These are phyloP conservation scores for Nemophila menziesii DNA, from an alignment of 257 asterid genomes.

Conservation along the genomic window DNA sequence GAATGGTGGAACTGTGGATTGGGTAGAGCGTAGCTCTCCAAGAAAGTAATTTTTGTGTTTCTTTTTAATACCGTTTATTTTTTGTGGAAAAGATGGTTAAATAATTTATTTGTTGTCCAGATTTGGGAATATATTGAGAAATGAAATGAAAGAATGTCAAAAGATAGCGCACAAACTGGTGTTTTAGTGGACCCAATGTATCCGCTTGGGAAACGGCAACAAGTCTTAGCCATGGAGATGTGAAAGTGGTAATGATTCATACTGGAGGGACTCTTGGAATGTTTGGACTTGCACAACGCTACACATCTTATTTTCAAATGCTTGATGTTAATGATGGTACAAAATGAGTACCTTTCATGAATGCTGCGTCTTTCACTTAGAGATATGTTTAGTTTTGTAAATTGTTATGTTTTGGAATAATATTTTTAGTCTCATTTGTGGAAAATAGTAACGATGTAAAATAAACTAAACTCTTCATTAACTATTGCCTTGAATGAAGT, in stretches of 20 bases:
- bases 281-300: conserved; percentile 86
- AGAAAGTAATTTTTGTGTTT: conserved; percentile 46
- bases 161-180: conserved; percentile 68
- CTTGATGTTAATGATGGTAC: conserved; percentile 10
- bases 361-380: too few relatives aligned
- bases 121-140: conserved; percentile 70
- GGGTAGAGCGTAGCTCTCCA: conserved; percentile 65
- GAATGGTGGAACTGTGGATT: conserved; percentile 39
- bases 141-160: conserved; percentile 75
- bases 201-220: conserved; percentile 72
- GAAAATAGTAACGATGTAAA: too few relatives aligned
- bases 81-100: too few relatives aligned
- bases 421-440: too few relatives aligned
- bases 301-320: conserved; percentile 41
- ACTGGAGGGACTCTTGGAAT: conserved; percentile 89
- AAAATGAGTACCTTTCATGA: too few relatives aligned
- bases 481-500: too few relatives aligned
- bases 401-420: too few relatives aligned
- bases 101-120: too few relatives aligned
- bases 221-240: conserved; percentile 25
- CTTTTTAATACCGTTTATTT: background rate
- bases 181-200: conserved; percentile 71
- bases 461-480: too few relatives aligned
- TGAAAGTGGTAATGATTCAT: conserved; percentile 72
- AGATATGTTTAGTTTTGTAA: too few relatives aligned